Base-by-base conservation (phyloP, 2,329 filamentous ascomycete species). In the Sclerotinia spermophila region DNA sequence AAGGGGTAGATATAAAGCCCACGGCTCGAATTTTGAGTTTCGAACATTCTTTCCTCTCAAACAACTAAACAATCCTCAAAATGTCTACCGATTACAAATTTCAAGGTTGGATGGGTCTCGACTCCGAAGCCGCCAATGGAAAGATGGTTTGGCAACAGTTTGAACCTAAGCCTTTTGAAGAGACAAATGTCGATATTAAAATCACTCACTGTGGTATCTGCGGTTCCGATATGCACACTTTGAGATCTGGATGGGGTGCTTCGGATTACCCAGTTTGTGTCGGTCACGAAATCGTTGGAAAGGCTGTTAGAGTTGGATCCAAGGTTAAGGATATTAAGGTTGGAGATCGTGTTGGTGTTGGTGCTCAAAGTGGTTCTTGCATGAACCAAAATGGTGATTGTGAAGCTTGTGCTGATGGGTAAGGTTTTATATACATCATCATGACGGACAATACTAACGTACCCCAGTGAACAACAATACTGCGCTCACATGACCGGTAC, bases 311-410 rank as follows among this genome's bases (percentile, higher is more conserved):
- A 60, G 92, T 92, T 72, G 90, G 90, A 27, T 79, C 85, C 65
- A 87, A 88, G 74, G 88, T 90, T 68, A 87, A 84, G 30, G 82
- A 82, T 45, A 81, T 85, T 72, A 83, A 84, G 73, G 79, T 82
- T n/a, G 85, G 85, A 64, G 81, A 85, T 72, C 81, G 83, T 61
- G 85, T 86, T 62, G 85, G 84, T 59, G 83, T 86, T 30, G 85
- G 85, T 64, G 84, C 85, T 24, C 84, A 86, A 74, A 83, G 82
- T 42, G 77, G 76, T 56, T 81, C 84, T 15, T 87, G 86, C 74
- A 76, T 83, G 35, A 65, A 69, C 21, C 59, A 69, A 33, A 70
- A 67, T 27, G 61, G 61, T 7, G 75, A 74, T 74, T 90, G 87
- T 72, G 83, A 86, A 60, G 84, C 86, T 69, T 89, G 87, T 62